A percentile compares a stretch with the other conserved stretches of the same genome.
These are phyloP conservation scores for Lophium mytilinum DNA, from an alignment of 495 filamentous ascomycete genomes.

Conservation along the genomic window DNA sequence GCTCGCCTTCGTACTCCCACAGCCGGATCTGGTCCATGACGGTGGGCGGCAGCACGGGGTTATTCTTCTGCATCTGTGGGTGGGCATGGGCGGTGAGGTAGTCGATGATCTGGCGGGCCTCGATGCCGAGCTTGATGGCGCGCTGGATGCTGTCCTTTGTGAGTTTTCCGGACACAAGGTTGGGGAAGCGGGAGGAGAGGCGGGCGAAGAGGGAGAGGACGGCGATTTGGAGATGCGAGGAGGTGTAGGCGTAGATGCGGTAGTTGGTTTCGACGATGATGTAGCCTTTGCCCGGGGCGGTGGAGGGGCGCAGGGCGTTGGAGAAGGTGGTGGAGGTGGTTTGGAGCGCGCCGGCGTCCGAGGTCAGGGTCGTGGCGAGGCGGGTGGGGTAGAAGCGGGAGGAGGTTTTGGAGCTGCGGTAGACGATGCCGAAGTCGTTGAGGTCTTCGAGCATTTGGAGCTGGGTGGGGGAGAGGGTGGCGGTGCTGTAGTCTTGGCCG, in stretches of 20 bases:
- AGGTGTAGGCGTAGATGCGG: slow-evolving; percentile 92
- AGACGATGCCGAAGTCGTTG: slow-evolving; percentile 85
- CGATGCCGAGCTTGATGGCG: slow-evolving; percentile 86
- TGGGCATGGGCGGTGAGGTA: slow-evolving; percentile 83
- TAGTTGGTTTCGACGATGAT: slow-evolving; percentile 99
- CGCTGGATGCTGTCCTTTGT: slow-evolving; percentile 77
- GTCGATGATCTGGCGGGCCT: slow-evolving; percentile 82
- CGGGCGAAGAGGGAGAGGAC: slow-evolving; percentile 85
- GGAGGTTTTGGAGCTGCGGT: slow-evolving; percentile 44
- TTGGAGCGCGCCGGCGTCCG: slow-evolving; percentile 60
- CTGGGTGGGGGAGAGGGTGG: slow-evolving; percentile 68
- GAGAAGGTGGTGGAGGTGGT: slow-evolving; percentile 35
- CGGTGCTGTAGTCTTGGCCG: slow-evolving; percentile 77
- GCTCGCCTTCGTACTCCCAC: slow-evolving; percentile 95
- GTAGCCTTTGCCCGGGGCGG: slow-evolving; percentile 58
- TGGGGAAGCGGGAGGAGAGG: slow-evolving; percentile 79
- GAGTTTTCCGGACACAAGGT: slow-evolving; percentile 82
- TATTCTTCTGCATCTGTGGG: slow-evolving; percentile 71
- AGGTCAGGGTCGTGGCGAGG: slow-evolving; percentile 88
- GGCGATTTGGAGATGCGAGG: slow-evolving; percentile 83
- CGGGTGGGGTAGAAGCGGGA: slow-evolving; percentile 87
- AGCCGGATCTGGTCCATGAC: slow-evolving; percentile 96
- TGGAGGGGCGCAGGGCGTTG: slow-evolving; percentile 29
- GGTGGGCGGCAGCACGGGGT: slow-evolving; percentile 75
- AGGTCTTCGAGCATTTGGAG: slow-evolving; percentile 79